Evolutionary conservation across 2,329 filamentous ascomycete genomes (phyloP).

Genomic region (Phyllosticta citribraziliensis): DNA sequence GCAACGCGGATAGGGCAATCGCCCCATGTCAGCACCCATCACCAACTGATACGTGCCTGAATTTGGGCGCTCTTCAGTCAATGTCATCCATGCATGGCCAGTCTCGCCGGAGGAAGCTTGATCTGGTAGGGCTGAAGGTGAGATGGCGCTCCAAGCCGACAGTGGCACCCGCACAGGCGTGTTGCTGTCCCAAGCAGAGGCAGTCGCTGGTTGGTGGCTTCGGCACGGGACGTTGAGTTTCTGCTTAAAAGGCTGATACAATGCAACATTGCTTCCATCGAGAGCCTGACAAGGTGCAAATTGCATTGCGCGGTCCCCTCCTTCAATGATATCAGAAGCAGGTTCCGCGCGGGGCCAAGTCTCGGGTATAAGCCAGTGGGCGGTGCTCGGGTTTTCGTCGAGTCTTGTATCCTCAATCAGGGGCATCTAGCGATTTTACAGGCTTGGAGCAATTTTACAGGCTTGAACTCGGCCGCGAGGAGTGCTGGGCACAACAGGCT

Average conservation of each 20-base stretch:
- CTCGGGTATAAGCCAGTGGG: neutral
- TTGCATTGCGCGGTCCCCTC: neutral
- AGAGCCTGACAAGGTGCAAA: neutral
- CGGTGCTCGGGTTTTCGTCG: neutral
- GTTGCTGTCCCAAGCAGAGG: neutral
- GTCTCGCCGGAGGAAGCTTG: slow-evolving; percentile 1
- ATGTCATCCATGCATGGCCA: slow-evolving; percentile 3
- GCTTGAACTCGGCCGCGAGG: neutral
- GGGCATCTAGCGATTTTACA: neutral
- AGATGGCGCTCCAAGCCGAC: slow-evolving; percentile 6
- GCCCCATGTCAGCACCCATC: slow-evolving; percentile 4
- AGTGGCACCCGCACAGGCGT: slow-evolving; percentile 1
- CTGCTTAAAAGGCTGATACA: neutral
- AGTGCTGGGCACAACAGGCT: neutral
- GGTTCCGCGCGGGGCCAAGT: neutral
- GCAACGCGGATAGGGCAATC: slow-evolving; percentile 4
- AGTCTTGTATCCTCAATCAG: neutral
- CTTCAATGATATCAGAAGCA: neutral
- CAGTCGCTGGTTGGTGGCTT: neutral
- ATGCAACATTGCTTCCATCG: neutral
- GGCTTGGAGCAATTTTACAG: neutral
- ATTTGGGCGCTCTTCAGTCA: slow-evolving; percentile 7
- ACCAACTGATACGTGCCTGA: slow-evolving; percentile 10
- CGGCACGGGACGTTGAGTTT: neutral
- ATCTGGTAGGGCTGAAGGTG: slow-evolving; percentile 12